Conservation (phyloP, 768 basidiomycete genomes). For the button mushroom (Agaricus bisporus) region DNA sequence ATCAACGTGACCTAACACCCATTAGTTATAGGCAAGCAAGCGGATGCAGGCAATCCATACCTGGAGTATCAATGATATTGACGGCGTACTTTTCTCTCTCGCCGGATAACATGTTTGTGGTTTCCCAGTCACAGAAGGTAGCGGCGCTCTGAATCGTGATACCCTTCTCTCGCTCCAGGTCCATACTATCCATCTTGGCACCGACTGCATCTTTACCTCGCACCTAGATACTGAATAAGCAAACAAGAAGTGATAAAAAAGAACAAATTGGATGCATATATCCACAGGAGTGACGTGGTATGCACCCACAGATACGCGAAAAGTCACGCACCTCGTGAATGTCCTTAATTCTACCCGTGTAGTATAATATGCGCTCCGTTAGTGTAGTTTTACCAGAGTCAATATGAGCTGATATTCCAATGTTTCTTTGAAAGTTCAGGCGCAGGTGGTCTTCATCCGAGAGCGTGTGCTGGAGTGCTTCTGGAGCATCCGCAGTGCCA, state of each 20-base stretch:
- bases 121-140: slow-evolving; percentile 96
- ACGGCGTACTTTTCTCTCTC: slow-evolving; percentile 82
- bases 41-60: slow-evolving; percentile 29
- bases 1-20: slow-evolving; percentile 85
- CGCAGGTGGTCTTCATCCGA: slow-evolving; percentile 61
- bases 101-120: slow-evolving; percentile 49
- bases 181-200: slow-evolving; percentile 99
- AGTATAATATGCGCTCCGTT: slow-evolving; percentile 93
- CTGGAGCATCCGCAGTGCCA: slow-evolving; percentile 15
- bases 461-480: slow-evolving; percentile 34
- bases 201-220: slow-evolving; percentile 93
- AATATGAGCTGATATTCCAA: slow-evolving; percentile 93
- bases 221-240: slow-evolving; percentile 42
- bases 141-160: slow-evolving; percentile 99
- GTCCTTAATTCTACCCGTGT: slow-evolving; percentile 91
- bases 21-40: not conserved
- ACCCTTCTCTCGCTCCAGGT: slow-evolving; percentile 96
- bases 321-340: slow-evolving; percentile 82
- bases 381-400: slow-evolving; percentile 98
- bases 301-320: not conserved
- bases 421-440: slow-evolving; percentile 81
- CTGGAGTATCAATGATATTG: slow-evolving; percentile 99
- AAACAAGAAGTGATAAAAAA: not conserved
- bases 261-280: not conserved
- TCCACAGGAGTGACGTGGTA: not conserved